phyloP scores from a whole-genome alignment of 192 early-diverging fungal genomes.

The Tieghemiomyces parasiticus region DNA sequence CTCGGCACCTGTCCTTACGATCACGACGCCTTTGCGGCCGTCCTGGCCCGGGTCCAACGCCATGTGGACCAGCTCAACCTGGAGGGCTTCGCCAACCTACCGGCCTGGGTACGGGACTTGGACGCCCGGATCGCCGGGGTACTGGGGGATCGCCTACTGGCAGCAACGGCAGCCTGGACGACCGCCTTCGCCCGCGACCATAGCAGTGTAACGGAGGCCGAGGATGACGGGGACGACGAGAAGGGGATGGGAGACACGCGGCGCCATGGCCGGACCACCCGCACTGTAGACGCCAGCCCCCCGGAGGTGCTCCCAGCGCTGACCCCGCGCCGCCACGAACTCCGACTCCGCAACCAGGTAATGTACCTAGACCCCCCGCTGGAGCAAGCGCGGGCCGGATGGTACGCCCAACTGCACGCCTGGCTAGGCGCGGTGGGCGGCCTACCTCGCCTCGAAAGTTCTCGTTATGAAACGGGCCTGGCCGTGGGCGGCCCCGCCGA shows the following conservation, averaged over 20 bases:
- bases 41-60: conserved; percentile 74
- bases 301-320: conserved; percentile 34
- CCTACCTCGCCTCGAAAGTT: conserved; percentile 70
- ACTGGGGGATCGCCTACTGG: conserved; percentile 54
- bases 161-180: conserved; percentile 63
- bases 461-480: conserved; percentile 77
- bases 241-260: conserved; percentile 21
- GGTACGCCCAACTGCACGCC: conserved; percentile 79
- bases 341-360: conserved; percentile 84
- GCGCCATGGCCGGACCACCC: conserved; percentile 16
- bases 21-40: conserved; percentile 44
- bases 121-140: conserved; percentile 66
- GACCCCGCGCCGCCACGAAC: conserved; percentile 64
- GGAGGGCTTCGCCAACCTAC: conserved; percentile 87
- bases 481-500: conserved; percentile 41
- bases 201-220: conserved; percentile 23
- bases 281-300: conserved; percentile 9
- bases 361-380: conserved; percentile 95
- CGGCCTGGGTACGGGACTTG: conserved; percentile 73
- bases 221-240: conserved; percentile 26
- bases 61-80: conserved; percentile 85
- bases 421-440: conserved; percentile 86
- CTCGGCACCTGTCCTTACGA: conserved; percentile 64
- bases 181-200: conserved; percentile 42
- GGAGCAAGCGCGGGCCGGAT: conserved; percentile 79